Percentiles rank a stretch among this genome's conserved stretches.
These are phyloP conservation scores for Geotrichum armillariae DNA, from an alignment of 1,139 yeast species.

Conservation along the genomic window DNA sequence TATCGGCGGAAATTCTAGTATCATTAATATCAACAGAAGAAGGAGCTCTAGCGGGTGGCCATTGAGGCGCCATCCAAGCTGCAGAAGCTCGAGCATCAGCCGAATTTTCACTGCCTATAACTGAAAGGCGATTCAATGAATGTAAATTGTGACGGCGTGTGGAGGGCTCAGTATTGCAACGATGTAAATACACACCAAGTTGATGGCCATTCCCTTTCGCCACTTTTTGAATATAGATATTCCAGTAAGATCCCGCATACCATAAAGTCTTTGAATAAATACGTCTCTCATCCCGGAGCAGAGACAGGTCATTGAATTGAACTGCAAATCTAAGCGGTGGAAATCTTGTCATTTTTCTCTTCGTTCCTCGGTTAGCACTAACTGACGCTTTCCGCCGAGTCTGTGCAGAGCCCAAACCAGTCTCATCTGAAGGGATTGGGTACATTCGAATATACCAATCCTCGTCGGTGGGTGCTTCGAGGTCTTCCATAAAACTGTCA, in stretches of 20 bases:
- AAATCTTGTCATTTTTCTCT: slow-evolving; percentile 37
- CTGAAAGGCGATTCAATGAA: too few relatives aligned
- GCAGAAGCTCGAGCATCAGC: too few relatives aligned
- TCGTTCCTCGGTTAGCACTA: neutral
- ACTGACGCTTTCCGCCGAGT: neutral
- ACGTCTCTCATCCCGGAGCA: slow-evolving; percentile 42
- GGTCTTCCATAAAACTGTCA: neutral
- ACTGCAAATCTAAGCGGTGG: slow-evolving; percentile 57
- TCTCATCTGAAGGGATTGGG: slow-evolving; percentile 28
- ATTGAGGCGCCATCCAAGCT: too few relatives aligned
- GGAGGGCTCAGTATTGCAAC: slow-evolving; percentile 34
- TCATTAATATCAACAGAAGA: too few relatives aligned
- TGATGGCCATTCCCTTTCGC: slow-evolving; percentile 45
- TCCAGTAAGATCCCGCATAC: slow-evolving; percentile 61
- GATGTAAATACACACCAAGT: slow-evolving; percentile 54
- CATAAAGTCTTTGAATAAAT: slow-evolving; percentile 52
- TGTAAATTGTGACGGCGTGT: neutral
- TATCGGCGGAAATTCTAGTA: too few relatives aligned
- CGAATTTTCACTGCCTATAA: too few relatives aligned
- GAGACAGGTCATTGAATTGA: slow-evolving; percentile 48
- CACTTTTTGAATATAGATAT: slow-evolving; percentile 50
- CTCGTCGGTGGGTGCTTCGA: slow-evolving; percentile 20
- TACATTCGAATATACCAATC: slow-evolving; percentile 22
- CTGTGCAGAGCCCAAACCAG: slow-evolving; percentile 20
- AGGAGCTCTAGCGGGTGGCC: too few relatives aligned